Conservation (phyloP, 805 yeast species). For the Barnettozyma californica region DNA sequence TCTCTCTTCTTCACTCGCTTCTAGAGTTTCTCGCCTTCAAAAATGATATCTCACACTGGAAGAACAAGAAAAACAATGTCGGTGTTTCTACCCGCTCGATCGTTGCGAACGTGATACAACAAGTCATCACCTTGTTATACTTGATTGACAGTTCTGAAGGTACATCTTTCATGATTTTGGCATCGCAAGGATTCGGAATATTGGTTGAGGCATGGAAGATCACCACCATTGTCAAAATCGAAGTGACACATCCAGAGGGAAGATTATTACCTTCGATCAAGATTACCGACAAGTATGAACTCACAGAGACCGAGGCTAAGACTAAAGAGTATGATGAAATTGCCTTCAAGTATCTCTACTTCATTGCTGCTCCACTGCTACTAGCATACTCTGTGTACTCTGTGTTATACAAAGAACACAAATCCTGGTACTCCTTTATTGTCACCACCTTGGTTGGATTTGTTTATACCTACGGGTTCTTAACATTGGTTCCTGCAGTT, state of each 20-base stretch:
- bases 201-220: slow-evolving; percentile 39
- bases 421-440: slow-evolving; percentile 38
- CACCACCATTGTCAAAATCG: slow-evolving; percentile 31
- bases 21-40: slow-evolving; percentile 38
- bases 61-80: slow-evolving; percentile 33
- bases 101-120: slow-evolving; percentile 36
- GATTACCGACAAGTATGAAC: slow-evolving; percentile 30
- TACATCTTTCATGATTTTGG: slow-evolving; percentile 33
- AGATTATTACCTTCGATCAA: slow-evolving; percentile 20
- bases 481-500: slow-evolving; percentile 34
- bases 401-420: slow-evolving; percentile 32
- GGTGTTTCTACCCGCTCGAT: slow-evolving; percentile 36
- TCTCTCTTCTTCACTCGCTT: slow-evolving; percentile 32
- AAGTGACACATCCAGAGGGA: slow-evolving; percentile 16
- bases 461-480: slow-evolving; percentile 38
- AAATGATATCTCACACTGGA: slow-evolving; percentile 37
- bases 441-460: slow-evolving; percentile 35
- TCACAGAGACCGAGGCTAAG: slow-evolving; percentile 33
- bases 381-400: slow-evolving; percentile 33
- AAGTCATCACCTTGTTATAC: slow-evolving; percentile 33
- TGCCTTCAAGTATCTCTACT: slow-evolving; percentile 34
- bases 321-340: slow-evolving; percentile 37
- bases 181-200: slow-evolving; percentile 33
- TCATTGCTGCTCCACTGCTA: slow-evolving; percentile 32
- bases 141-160: slow-evolving; percentile 34